These are phyloP conservation scores for Teunomyces cretensis DNA, from an alignment of 805 yeast species.

Conservation along the genomic window DNA sequence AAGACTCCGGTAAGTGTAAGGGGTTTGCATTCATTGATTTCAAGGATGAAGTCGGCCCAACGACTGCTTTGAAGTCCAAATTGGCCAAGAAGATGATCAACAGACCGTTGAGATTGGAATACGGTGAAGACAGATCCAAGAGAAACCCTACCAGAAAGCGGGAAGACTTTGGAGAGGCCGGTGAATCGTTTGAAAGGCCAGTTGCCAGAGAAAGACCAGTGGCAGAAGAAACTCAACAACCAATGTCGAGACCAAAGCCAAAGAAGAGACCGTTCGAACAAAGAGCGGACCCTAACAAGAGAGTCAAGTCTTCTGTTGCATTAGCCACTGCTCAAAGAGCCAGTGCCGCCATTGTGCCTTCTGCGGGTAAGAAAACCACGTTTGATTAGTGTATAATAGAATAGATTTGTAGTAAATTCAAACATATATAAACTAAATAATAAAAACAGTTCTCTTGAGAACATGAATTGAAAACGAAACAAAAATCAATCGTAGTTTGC, in stretches of 20 bases:
- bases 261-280: slow-evolving; percentile 14
- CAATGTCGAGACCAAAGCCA: slow-evolving; percentile 13
- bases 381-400: slow-evolving; percentile 46
- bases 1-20: slow-evolving; percentile 94
- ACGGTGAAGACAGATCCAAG: slow-evolving; percentile 91
- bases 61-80: slow-evolving; percentile 75
- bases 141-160: slow-evolving; percentile 48
- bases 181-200: slow-evolving; percentile 10
- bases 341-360: slow-evolving; percentile 82
- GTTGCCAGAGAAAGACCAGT: slow-evolving; percentile 2
- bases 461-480: background rate
- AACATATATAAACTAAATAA: slow-evolving; percentile 1
- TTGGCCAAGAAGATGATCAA: slow-evolving; percentile 64
- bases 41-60: slow-evolving; percentile 75
- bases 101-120: slow-evolving; percentile 81
- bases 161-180: slow-evolving; percentile 15
- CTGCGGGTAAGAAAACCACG: slow-evolving; percentile 83
- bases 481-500: background rate
- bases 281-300: slow-evolving; percentile 37
- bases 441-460: slow-evolving; percentile 2
- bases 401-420: background rate
- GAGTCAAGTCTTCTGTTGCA: slow-evolving; percentile 78
- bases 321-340: slow-evolving; percentile 87
- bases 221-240: slow-evolving; percentile 6
- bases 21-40: slow-evolving; percentile 95